A percentile compares a stretch with the other conserved stretches of the same genome.
These are phyloP conservation scores for Urochloa ruziziensis DNA, from an alignment of 176 grass and related monocot species.

Conservation along the genomic window DNA sequence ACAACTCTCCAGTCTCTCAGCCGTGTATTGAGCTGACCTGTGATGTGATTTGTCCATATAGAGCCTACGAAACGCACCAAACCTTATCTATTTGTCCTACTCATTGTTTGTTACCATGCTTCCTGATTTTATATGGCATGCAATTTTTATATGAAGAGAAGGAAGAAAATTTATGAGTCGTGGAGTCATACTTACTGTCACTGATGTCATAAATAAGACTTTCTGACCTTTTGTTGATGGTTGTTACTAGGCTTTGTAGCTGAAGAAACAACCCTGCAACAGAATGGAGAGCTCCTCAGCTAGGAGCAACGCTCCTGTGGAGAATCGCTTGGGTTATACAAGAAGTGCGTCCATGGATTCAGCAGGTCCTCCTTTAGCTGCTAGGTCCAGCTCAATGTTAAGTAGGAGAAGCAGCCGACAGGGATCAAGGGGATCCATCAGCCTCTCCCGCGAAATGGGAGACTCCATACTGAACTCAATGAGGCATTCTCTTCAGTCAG, in stretches of 20 bases:
- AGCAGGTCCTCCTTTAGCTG: not conserved
- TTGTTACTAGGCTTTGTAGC: not conserved
- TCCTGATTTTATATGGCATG: conserved; percentile 3
- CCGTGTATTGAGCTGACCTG: not conserved
- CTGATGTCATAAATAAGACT: conserved; percentile 3
- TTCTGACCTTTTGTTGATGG: not conserved
- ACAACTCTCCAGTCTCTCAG: not conserved
- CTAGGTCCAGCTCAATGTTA: conserved; percentile 22
- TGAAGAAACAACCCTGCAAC: not conserved
- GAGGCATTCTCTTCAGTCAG: conserved; percentile 58
- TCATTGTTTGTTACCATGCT: conserved; percentile 17
- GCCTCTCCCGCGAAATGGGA: conserved; percentile 55
- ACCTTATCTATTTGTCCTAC: conserved; percentile 26
- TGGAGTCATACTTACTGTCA: not conserved
- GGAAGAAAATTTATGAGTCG: not conserved
- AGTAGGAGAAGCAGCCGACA: conserved; percentile 42
- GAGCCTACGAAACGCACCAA: not conserved
- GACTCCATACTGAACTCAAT: conserved; percentile 62
- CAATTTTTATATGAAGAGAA: not conserved
- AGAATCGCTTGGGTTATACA: conserved; percentile 2
- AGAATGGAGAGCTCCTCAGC: conserved; percentile 35
- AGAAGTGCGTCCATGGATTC: conserved; percentile 40
- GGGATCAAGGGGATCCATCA: conserved; percentile 57
- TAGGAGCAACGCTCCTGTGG: not conserved
- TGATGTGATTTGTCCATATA: conserved; percentile 20